Evolutionary conservation across 2,329 filamentous ascomycete species (phyloP), one percentile per base, ranked within the genome.

Genomic region (Cordyceps javanica): DNA sequence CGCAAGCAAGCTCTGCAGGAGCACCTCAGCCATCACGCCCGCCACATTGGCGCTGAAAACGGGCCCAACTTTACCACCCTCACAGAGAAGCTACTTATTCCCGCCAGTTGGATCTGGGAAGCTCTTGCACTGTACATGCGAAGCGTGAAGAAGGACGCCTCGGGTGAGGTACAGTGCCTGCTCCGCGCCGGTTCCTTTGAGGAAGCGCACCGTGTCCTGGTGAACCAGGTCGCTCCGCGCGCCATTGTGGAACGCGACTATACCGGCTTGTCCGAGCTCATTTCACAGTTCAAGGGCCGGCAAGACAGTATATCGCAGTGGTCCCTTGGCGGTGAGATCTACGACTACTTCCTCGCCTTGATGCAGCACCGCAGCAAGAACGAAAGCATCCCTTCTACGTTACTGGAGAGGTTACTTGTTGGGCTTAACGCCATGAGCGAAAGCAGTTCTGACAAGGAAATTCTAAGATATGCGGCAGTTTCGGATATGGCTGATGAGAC

Each of bases 161-260:
- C 79, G 46, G 77, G 78, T 5, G 90, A 96, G 70, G 89, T 93
- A 10, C 81, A 87, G 56, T 94, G 87, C 66, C 84, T 99, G 13
- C 81, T 97, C 59, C 84, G 85, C 50, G 93, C 91, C 2, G 81
- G 82, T 39, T 85, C 89, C 42, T 89, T 86, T 71, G 79, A 84
- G 30, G 90, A 94, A 68, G 94, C 94, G 0, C 94, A 97, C 72
- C 82, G 85, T 28, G 90, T 93, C 1, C 87, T 99, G 55, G 83
- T 88, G 60, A 83, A 84, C 61, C 82, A 88, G 62, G 91, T 97
- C 30, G 94, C 90, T 0, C 94, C 94, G 0, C 79, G 81, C 28
- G 85, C 90, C 11, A 82, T 99, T 61, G 88, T 99, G 60, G 88
- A 90, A 67, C 86, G 88, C 44, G 88, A 97, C 69, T 93, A 90